These are phyloP conservation scores for Starmerella apis DNA, from an alignment of 805 yeast genomes.

Conservation along the genomic window DNA sequence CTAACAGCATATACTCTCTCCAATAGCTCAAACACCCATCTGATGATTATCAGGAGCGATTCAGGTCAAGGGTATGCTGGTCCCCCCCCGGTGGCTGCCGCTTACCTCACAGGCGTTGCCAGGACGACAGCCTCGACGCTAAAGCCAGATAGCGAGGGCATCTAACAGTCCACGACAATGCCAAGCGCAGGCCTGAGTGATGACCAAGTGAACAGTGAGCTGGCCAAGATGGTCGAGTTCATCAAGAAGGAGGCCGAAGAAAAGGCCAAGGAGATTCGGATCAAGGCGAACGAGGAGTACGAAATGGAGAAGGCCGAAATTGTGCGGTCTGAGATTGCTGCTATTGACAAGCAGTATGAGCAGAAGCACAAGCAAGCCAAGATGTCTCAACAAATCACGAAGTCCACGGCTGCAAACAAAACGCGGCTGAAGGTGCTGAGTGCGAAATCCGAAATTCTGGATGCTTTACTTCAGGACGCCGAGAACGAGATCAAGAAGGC, in stretches of 20 bases:
- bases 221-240: slow-evolving; percentile 95
- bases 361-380: slow-evolving; percentile 81
- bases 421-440: slow-evolving; percentile 82
- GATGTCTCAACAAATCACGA: slow-evolving; percentile 87
- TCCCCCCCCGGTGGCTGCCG: background rate
- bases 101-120: slow-evolving; percentile 2
- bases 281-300: slow-evolving; percentile 97
- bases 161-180: slow-evolving; percentile 7
- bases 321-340: slow-evolving; percentile 83
- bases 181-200: slow-evolving; percentile 26
- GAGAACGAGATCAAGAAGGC: slow-evolving; percentile 49
- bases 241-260: slow-evolving; percentile 98
- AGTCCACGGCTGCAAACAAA: slow-evolving; percentile 91
- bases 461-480: slow-evolving; percentile 62
- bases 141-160: background rate
- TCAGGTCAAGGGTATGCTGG: background rate
- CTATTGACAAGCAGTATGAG: slow-evolving; percentile 72
- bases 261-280: slow-evolving; percentile 88
- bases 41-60: background rate
- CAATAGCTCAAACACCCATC: too few relatives aligned
- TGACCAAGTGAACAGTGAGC: slow-evolving; percentile 83
- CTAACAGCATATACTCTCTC: too few relatives aligned
- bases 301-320: slow-evolving; percentile 94
- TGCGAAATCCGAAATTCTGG: slow-evolving; percentile 73
- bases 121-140: background rate